phyloP scores from a whole-genome alignment of 345 rosid species.

The Orychophragmus violaceus region DNA sequence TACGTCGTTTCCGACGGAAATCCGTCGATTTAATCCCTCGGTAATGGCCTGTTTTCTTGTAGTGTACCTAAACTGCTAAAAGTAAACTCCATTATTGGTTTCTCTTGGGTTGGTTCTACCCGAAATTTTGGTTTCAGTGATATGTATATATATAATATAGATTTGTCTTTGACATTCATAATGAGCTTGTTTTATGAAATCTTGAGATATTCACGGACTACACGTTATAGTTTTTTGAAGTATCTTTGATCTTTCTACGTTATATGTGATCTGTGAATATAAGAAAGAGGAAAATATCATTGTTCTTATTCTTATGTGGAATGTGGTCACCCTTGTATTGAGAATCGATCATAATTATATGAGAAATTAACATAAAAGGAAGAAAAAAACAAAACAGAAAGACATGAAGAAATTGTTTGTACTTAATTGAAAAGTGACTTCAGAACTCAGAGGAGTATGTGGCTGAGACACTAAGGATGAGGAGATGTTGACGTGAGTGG shows the following conservation, averaged over 20 bases:
- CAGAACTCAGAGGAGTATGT: slow-evolving; percentile 14
- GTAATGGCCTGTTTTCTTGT: no score
- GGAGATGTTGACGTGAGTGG: slow-evolving; percentile 23
- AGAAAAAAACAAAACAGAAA: neutral
- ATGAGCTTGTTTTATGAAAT: neutral
- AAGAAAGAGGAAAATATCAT: no score
- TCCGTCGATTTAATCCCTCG: no score
- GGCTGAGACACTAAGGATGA: slow-evolving; percentile 21
- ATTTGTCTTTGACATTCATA: neutral
- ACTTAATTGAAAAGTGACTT: neutral
- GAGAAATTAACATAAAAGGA: neutral
- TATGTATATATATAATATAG: neutral
- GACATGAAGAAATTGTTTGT: neutral
- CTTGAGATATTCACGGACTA: neutral
- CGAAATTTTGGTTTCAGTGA: neutral
- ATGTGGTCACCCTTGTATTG: slow-evolving; percentile 4
- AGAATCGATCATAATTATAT: neutral
- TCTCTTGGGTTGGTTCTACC: slow-evolving; percentile 19
- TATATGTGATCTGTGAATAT: neutral
- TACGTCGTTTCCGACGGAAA: no score
- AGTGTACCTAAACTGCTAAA: neutral
- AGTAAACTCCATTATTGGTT: slow-evolving; percentile 12
- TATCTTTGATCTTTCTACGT: neutral
- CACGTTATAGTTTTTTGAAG: neutral
- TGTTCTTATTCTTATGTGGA: no score